Base-by-base conservation (phyloP, 108 stramenopile species). In the Craspedostauros australis region DNA sequence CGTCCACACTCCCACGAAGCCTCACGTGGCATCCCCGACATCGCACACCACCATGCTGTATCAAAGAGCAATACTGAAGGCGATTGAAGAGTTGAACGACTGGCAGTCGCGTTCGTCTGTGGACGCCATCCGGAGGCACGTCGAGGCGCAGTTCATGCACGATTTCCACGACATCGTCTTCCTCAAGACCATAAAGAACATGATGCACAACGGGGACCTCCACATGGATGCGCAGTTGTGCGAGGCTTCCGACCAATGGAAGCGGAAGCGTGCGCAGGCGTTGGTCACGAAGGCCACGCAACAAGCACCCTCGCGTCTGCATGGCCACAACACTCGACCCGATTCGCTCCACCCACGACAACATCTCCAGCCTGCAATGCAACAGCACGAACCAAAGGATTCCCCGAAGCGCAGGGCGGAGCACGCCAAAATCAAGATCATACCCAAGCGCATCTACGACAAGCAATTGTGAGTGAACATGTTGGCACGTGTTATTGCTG, bases 81-180 rank as follows among this genome's bases (percentile, higher is more conserved):
- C 62, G 15, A 22, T 63, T 2, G 62, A 63, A 33, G 21, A 51
- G 25, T 31, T 54, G 9, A 30, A 38, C 11, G 62, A 63, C 46
- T 54, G 14, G 24, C 49, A 54, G 15, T 33, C 24, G 27, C 14
- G 62, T 34, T 54, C 51, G 5, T 48, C 30, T 27, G 25, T 50
- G 7, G 62, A 63, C 23, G 41, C 51, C 1, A 53, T 63, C 22
- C 37, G 48, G 32, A 26, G 32, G 14, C 36, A 48, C 25, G 55
- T 57, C 16, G 54, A 61, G 9, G 43, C n/a, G 2, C 39, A 50
- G 15, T n/a, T n/a, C n/a, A n/a, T n/a, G n/a, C 7, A 21, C 3
- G 47, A 37, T 23, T 63, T 50, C 31, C 52, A 63, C 21, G 30
- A 54, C 15, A 21, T 38, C n/a, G 14, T 63, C 1, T 63, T 63